A percentile compares a stretch with the other conserved stretches of the same genome.
Evolutionary conservation across 371 early-diverging fungal species (phyloP).

Genomic region (Blakeslea trispora): DNA sequence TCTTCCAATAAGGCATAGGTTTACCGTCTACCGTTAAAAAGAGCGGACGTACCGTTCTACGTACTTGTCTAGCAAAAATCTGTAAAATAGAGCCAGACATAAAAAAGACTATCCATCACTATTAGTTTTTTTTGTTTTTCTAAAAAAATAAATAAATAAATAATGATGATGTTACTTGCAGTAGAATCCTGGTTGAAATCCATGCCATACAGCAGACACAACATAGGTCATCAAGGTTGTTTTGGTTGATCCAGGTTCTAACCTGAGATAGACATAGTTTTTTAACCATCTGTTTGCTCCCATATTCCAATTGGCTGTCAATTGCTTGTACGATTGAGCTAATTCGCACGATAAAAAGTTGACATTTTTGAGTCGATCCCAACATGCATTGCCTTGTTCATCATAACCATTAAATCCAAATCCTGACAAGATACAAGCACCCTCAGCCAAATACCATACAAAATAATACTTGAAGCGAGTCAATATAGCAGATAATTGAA

Average conservation of each 20-base stretch:
- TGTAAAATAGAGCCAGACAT: slow-evolving; percentile 28
- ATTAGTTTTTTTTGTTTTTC: neutral
- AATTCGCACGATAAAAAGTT: slow-evolving; percentile 70
- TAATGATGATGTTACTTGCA: slow-evolving; percentile 54
- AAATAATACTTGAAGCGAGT: slow-evolving; percentile 84
- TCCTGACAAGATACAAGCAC: slow-evolving; percentile 81
- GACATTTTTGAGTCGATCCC: slow-evolving; percentile 72
- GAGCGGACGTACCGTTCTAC: slow-evolving; percentile 72
- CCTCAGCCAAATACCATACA: slow-evolving; percentile 88
- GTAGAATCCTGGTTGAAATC: slow-evolving; percentile 90
- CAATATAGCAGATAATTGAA: slow-evolving; percentile 66
- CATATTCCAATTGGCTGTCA: slow-evolving; percentile 87
- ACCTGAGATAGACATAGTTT: slow-evolving; percentile 78
- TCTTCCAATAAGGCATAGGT: slow-evolving; percentile 13
- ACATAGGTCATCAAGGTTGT: slow-evolving; percentile 71
- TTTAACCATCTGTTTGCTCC: slow-evolving; percentile 87
- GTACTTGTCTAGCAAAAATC: slow-evolving; percentile 42
- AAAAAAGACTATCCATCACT: slow-evolving; percentile 27
- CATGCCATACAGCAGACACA: slow-evolving; percentile 92
- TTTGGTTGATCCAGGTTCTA: slow-evolving; percentile 57
- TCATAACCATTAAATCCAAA: slow-evolving; percentile 82
- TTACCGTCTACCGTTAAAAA: slow-evolving; percentile 29
- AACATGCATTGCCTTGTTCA: slow-evolving; percentile 45
- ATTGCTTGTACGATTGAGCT: slow-evolving; percentile 67
- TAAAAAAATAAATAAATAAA: too few relatives aligned